A percentile compares a stretch with the other conserved stretches of the same genome.
These are phyloP conservation scores for Diaporthe sp. DNA, from an alignment of 2,329 filamentous ascomycete genomes.

Conservation along the genomic window DNA sequence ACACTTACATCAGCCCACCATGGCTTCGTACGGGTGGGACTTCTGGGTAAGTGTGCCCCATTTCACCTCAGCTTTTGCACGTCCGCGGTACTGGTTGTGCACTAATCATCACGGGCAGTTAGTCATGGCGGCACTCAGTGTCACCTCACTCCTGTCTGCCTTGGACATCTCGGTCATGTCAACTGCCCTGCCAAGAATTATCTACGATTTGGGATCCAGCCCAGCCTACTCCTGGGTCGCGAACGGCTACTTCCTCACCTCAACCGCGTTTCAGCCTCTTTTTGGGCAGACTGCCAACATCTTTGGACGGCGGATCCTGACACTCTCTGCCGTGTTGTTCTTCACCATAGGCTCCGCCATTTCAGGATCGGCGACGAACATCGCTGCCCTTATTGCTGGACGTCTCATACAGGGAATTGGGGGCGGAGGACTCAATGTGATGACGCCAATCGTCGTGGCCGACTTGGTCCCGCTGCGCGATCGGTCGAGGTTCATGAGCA, in stretches of 20 bases:
- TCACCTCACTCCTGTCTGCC: conserved; percentile 43
- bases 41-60: neutral
- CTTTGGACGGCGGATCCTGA: conserved; percentile 52
- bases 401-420: conserved; percentile 53
- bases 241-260: conserved; percentile 45
- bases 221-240: conserved; percentile 45
- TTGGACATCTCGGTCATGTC: conserved; percentile 45
- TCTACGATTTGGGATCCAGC: conserved; percentile 35
- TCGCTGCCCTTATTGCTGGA: conserved; percentile 52
- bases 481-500: conserved; percentile 51
- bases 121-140: conserved; percentile 40
- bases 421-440: conserved; percentile 52
- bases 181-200: conserved; percentile 45
- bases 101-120: neutral
- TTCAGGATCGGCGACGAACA: conserved; percentile 50
- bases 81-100: neutral
- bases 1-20: neutral
- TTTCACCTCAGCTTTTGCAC: neutral
- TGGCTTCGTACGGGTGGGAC: neutral
- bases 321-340: conserved; percentile 47
- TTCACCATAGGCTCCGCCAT: conserved; percentile 49
- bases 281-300: conserved; percentile 54
- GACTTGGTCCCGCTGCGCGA: conserved; percentile 54
- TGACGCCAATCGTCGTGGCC: conserved; percentile 54
- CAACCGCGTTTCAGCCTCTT: conserved; percentile 54